Evolutionary conservation across 1,284 basidiomycete genomes (phyloP).

Genomic region (Heimioporus punctisporus): DNA sequence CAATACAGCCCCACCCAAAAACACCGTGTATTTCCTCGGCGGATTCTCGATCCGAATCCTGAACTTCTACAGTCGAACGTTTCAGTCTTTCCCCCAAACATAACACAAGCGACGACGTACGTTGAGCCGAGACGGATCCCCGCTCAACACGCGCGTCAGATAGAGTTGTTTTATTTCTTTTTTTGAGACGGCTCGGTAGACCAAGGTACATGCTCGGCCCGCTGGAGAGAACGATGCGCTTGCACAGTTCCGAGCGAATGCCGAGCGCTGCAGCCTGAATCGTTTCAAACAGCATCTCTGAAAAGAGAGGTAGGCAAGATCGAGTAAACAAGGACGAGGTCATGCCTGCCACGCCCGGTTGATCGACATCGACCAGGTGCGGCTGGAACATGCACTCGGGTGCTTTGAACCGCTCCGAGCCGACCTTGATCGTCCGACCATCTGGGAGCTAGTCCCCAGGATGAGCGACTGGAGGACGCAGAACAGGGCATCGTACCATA

Average conservation of each 20-base stretch:
- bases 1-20: slow-evolving; percentile 95
- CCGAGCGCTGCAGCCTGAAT: slow-evolving; percentile 95
- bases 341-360: slow-evolving; percentile 92
- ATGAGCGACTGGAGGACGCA: neutral
- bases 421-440: slow-evolving; percentile 96
- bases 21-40: slow-evolving; percentile 99
- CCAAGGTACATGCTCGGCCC: slow-evolving; percentile 99
- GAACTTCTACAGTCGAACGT: slow-evolving; percentile 76
- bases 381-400: slow-evolving; percentile 99
- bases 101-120: no score
- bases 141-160: slow-evolving; percentile 85
- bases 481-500: slow-evolving; percentile 57
- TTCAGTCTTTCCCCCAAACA: no score
- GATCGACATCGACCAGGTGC: slow-evolving; percentile 96
- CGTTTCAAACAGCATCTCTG: slow-evolving; percentile 96
- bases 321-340: slow-evolving; percentile 2
- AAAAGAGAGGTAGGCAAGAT: no score
- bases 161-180: slow-evolving; percentile 99
- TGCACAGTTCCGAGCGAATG: slow-evolving; percentile 92
- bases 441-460: slow-evolving; percentile 81
- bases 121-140: slow-evolving; percentile 87
- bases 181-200: slow-evolving; percentile 92
- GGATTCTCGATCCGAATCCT: slow-evolving; percentile 99
- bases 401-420: slow-evolving; percentile 99
- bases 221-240: slow-evolving; percentile 97